Conservation (phyloP, 345 rosid genomes). For the Hevea brasiliensis region DNA sequence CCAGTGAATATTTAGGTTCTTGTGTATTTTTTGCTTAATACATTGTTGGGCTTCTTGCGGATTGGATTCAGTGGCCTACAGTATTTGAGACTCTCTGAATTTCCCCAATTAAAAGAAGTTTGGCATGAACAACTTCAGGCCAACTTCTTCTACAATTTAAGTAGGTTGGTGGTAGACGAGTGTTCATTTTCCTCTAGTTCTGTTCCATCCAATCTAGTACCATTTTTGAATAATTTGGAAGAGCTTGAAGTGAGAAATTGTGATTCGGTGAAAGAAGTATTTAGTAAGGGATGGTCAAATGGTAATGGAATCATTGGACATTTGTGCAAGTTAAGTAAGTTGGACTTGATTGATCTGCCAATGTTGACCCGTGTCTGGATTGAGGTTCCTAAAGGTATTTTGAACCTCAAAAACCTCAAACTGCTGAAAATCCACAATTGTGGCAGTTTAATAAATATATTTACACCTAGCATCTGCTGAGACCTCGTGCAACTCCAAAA, state of each 20-base stretch:
- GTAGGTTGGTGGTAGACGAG: background rate
- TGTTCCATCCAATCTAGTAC: constrained; percentile 10
- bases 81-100: constrained; percentile 5
- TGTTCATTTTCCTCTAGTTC: background rate
- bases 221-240: background rate
- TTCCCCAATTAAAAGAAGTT: background rate
- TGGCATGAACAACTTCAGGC: constrained; percentile 4
- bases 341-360: constrained; percentile 10
- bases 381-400: background rate
- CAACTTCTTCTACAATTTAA: constrained; percentile 2
- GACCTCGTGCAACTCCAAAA: constrained; percentile 5
- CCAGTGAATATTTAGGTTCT: too few species aligned
- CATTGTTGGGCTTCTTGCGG: background rate
- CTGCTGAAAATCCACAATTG: constrained; percentile 1
- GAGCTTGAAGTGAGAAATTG: constrained; percentile 6
- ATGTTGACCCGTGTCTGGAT: constrained; percentile 1
- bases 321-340: constrained; percentile 4
- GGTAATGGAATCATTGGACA: background rate
- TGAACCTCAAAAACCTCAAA: background rate
- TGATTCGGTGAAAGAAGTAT: constrained; percentile 4
- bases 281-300: background rate
- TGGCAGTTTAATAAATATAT: background rate
- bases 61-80: constrained; percentile 1
- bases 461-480: background rate
- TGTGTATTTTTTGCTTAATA: too few species aligned